These are phyloP conservation scores for Hymenoscyphus linearis DNA, from an alignment of 2,329 filamentous ascomycete species.

Conservation along the genomic window DNA sequence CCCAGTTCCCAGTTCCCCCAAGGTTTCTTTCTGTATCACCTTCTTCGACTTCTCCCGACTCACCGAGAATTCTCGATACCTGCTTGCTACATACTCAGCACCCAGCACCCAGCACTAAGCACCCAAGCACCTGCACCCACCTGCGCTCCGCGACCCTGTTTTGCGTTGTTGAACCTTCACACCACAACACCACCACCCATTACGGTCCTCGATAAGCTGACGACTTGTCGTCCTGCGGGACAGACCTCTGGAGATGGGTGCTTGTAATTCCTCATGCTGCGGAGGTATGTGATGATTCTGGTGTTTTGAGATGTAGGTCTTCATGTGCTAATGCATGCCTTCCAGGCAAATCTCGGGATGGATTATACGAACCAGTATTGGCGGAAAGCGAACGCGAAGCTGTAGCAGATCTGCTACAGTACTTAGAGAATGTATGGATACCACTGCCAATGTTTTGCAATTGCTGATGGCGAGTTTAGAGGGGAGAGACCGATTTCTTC, in stretches of 20 bases:
- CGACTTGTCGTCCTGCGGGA: slow-evolving; percentile 27
- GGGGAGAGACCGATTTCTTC: slow-evolving; percentile 97
- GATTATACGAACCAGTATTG: slow-evolving; percentile 78
- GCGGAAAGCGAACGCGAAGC: slow-evolving; percentile 96
- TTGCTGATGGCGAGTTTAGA: slow-evolving; percentile 39
- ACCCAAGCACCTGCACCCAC: background rate
- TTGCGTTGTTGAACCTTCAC: slow-evolving; percentile 23
- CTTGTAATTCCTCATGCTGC: slow-evolving; percentile 58
- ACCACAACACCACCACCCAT: slow-evolving; percentile 15
- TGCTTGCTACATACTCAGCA: too few relatives aligned
- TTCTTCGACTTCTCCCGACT: slow-evolving; percentile 9
- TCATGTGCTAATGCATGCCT: slow-evolving; percentile 32
- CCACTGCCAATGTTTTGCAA: background rate
- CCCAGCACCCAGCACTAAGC: too few relatives aligned
- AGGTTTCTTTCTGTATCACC: slow-evolving; percentile 12
- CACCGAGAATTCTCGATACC: slow-evolving; percentile 4
- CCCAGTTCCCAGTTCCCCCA: too few relatives aligned
- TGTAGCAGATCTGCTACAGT: slow-evolving; percentile 89
- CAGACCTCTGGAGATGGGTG: slow-evolving; percentile 47
- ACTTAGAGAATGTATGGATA: slow-evolving; percentile 79
- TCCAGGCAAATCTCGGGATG: slow-evolving; percentile 70
- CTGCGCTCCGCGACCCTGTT: slow-evolving; percentile 9
- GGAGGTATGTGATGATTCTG: slow-evolving; percentile 38
- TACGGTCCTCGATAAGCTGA: slow-evolving; percentile 22
- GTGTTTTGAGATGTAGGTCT: slow-evolving; percentile 10